Evolutionary conservation across 208 protist genomes (phyloP), one percentile per base, ranked within the genome.

Genomic region (Trypanosomatidae sp.): DNA sequence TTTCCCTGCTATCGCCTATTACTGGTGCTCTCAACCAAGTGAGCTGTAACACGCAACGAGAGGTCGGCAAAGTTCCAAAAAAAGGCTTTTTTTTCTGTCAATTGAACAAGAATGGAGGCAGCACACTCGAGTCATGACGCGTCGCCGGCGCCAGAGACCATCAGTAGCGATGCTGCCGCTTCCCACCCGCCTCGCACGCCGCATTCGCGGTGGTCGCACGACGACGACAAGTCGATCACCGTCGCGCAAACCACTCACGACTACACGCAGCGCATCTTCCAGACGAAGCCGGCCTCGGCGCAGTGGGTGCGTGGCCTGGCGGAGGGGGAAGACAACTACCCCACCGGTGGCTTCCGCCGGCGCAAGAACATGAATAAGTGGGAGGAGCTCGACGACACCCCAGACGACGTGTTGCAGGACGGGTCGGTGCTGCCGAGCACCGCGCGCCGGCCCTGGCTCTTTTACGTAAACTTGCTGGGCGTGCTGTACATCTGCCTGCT

Each of bases 291-390:
- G 15, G 25, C 46, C 1, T 72, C 66, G 7, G 88, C 90, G 19
- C 77, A 68, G 19, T 94, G 89, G 88, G 92, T 97, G 65, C 83
- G 82, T 19, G 92, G 92, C 1, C 72, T 97, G 43, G 77, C 78
- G 3, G 86, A 79, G 15, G 83, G 85, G 44, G 77, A 82, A 33
- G 73, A 80, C 0, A 58, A 81, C 36, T 46, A 76, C 28, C 60
- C 50, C 33, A 43, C 33, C 25, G 44, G 30, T 53, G 75, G 60
- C 19, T 69, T 71, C 28, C 62, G 59, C 9, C 41, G 56, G 19
- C 66, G 79, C 69, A 71, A 69, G 53, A 75, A 67, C 46, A 70
- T 69, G 44, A 17, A 64, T 17, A 56, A 55, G 55, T 74, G 74
- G 66, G 64, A 76, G 73, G 81, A 84, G 53, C 30, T 77, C 7